Evolutionary conservation across 1,284 basidiomycete genomes (phyloP).

Genomic region (Coniferiporia sulphurascens): DNA sequence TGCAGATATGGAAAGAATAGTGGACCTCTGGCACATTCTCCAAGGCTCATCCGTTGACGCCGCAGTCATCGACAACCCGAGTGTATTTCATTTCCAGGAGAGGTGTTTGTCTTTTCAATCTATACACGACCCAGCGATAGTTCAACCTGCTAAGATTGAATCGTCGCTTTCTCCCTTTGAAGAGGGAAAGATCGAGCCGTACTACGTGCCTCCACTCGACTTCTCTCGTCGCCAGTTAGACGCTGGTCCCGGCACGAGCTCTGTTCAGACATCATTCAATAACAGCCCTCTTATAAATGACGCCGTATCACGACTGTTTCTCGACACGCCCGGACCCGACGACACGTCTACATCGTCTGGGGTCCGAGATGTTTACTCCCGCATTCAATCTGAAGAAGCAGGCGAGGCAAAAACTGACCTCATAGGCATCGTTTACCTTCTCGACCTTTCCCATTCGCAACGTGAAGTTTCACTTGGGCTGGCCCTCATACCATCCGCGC

Average conservation of each 20-base stretch:
- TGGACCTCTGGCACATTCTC: constrained; percentile 9
- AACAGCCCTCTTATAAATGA: too few relatives aligned
- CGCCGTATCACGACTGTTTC: not conserved
- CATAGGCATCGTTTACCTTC: constrained; percentile 12
- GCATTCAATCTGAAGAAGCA: too few relatives aligned
- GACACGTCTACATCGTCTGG: not conserved
- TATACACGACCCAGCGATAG: constrained; percentile 3
- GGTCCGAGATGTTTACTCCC: too few relatives aligned
- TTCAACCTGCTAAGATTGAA: not conserved
- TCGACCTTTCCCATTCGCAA: not conserved
- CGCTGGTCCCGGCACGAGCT: not conserved
- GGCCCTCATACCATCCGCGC: constrained; percentile 7
- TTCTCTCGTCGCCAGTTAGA: not conserved
- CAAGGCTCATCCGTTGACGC: constrained; percentile 11
- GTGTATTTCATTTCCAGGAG: constrained; percentile 12
- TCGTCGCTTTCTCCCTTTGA: not conserved
- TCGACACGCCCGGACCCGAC: not conserved
- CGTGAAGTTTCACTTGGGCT: constrained; percentile 12
- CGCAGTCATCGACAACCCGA: not conserved
- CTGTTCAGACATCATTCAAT: not conserved
- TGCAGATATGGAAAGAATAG: not conserved
- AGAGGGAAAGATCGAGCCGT: not conserved
- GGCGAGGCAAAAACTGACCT: not conserved
- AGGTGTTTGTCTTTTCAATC: constrained; percentile 10
- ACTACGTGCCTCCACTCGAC: not conserved